phyloP scores from a whole-genome alignment of 2,329 filamentous ascomycete species.

The Xylariaceae sp. region DNA sequence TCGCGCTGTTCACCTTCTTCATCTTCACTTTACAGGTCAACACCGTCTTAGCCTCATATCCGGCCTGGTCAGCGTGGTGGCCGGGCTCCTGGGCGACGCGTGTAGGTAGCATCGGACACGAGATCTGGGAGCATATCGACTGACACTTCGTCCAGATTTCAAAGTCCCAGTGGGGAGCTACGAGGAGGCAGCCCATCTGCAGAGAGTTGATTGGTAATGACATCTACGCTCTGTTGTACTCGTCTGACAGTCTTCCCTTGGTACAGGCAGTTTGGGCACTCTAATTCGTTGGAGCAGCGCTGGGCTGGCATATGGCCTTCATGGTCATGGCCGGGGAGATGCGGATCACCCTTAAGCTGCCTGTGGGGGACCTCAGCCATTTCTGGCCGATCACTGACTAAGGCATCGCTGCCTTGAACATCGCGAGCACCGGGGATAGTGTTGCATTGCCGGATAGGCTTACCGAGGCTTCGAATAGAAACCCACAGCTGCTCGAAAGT shows the following conservation, averaged over 20 bases:
- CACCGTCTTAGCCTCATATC: conserved; percentile 42
- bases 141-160: conserved; percentile 4
- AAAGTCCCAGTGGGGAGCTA: conserved; percentile 10
- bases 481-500: too few relatives aligned
- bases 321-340: conserved; percentile 48
- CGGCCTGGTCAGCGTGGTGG: conserved; percentile 34
- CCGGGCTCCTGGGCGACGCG: conserved; percentile 38
- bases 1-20: conserved; percentile 43
- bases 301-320: conserved; percentile 47
- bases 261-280: too few relatives aligned
- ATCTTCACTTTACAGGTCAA: conserved; percentile 46
- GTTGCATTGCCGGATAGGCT: too few relatives aligned
- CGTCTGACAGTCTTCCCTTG: too few relatives aligned
- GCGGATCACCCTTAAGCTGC: conserved; percentile 39
- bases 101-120: conserved; percentile 23
- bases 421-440: too few relatives aligned
- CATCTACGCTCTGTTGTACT: too few relatives aligned
- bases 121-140: too few relatives aligned
- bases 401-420: too few relatives aligned
- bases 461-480: too few relatives aligned
- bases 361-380: conserved; percentile 42
- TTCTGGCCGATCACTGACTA: conserved; percentile 38
- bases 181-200: conserved; percentile 20
- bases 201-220: conserved; percentile 40
- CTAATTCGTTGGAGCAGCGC: conserved; percentile 36